Conservation (phyloP, 768 basidiomycete genomes). For the Lactarius tabidus region DNA sequence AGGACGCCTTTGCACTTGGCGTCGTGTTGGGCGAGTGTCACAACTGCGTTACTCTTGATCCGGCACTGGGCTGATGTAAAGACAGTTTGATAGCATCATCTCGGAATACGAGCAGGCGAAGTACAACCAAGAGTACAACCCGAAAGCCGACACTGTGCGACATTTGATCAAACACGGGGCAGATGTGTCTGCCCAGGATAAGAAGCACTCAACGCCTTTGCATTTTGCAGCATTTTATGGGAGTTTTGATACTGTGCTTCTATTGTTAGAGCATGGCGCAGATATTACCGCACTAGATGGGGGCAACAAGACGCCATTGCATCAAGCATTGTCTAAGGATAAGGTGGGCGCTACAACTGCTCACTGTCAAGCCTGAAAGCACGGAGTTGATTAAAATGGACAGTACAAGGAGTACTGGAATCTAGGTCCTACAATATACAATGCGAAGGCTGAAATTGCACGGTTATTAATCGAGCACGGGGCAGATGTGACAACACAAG, state of each 20-base stretch:
- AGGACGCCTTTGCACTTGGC: no score
- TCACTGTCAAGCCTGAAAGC: background rate
- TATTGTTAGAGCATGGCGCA: background rate
- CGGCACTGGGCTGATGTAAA: background rate
- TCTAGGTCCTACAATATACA: constrained; percentile 43
- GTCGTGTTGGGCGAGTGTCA: background rate
- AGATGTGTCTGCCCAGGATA: background rate
- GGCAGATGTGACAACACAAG: background rate
- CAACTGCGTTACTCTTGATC: background rate
- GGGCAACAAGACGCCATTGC: background rate
- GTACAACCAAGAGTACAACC: no score
- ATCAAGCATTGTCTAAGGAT: background rate
- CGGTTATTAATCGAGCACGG: background rate
- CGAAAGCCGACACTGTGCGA: no score
- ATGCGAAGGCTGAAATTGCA: background rate
- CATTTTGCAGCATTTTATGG: background rate
- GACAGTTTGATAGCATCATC: background rate
- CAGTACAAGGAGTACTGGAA: no score
- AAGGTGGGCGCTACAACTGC: background rate
- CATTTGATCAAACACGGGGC: background rate
- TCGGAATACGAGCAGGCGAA: no score
- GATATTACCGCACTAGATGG: background rate
- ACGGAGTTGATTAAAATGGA: no score
- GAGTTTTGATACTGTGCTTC: background rate
- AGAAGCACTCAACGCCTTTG: background rate